Base-by-base conservation (phyloP, 768 basidiomycete species). In the Podaxis sp. region DNA sequence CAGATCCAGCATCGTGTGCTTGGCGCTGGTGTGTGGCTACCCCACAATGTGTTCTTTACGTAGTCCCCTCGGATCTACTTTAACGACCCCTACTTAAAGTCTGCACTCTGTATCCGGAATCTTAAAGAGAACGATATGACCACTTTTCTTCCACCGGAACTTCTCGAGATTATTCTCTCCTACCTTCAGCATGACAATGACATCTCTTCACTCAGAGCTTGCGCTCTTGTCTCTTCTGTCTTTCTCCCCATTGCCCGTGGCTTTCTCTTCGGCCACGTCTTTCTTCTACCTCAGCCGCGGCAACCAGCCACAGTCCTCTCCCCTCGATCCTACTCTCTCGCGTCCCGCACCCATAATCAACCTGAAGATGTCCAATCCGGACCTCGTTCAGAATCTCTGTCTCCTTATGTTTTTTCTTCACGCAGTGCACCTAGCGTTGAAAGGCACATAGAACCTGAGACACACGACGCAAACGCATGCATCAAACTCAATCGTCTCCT, bases 181-280 rank as follows among this genome's bases (percentile, higher is more conserved):
- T 47, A 8, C 15, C 60, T 61, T 33, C 12, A 38, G 22, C 15
- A 61, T 22, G 38, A 47, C 29, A 36, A 33, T 27, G 57, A 49
- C 17, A 3, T 13, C 33, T 4, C n/a, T 15, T 7, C 58, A 7
- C 60, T 61, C 19, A 11, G 17, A 3, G 40, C 53, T 24, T 61
- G 60, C 49, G 52, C 60, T 11, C 52, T 54, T n/a, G 53, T 55
- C 52, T 61, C 60, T 5, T 47, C 41, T n/a, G 19, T 7, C n/a
- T 55, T 61, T 38, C 41, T 55, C 41, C 41, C 41, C 5, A 27
- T 55, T 19, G 53, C 60, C 11, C 60, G 53, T 29, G n/a, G 27
- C 29, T 38, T 47, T 47, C 53, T 55, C n/a, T 61, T 61, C 17
- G 19, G 25, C 36, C 60, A 61, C 17, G 53, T 61, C 52, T 54